Conservation (phyloP, 768 basidiomycete species). For the Sporobolomyces pararoseus region DNA sequence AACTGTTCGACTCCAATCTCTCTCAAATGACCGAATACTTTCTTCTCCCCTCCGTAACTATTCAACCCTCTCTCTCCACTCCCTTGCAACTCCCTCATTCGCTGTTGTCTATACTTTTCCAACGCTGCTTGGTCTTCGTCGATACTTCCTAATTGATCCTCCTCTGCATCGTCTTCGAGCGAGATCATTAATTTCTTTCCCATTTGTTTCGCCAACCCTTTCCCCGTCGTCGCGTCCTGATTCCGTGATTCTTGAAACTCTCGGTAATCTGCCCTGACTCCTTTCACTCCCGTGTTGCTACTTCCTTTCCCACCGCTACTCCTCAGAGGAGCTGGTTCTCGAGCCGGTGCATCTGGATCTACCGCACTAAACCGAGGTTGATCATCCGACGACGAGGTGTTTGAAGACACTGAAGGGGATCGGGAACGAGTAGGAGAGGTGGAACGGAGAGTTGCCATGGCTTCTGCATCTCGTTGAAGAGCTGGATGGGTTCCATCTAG, state of each 20-base stretch:
- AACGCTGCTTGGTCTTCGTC: slow-evolving; percentile 36
- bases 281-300: slow-evolving; percentile 45
- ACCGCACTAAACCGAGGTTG: slow-evolving; percentile 15
- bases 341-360: slow-evolving; percentile 25
- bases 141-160: neutral
- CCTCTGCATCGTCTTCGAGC: slow-evolving; percentile 10
- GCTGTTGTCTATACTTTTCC: slow-evolving; percentile 18
- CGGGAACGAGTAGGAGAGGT: slow-evolving; percentile 22
- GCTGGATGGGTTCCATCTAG: slow-evolving; percentile 42
- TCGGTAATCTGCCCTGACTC: slow-evolving; percentile 43
- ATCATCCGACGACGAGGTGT: neutral
- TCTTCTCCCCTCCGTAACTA: neutral
- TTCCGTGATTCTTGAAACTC: slow-evolving; percentile 9
- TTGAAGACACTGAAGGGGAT: neutral
- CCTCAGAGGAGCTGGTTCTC: slow-evolving; percentile 6
- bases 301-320: slow-evolving; percentile 3
- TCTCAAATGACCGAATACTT: slow-evolving; percentile 44
- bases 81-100: slow-evolving; percentile 40
- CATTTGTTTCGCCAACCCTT: slow-evolving; percentile 7
- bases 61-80: slow-evolving; percentile 14
- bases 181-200: slow-evolving; percentile 30
- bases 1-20: slow-evolving; percentile 43
- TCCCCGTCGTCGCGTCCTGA: neutral
- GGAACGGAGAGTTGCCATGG: slow-evolving; percentile 23
- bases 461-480: slow-evolving; percentile 32